Evolutionary conservation across 805 yeast genomes (phyloP).

Genomic region (Starmerella riodocensis): DNA sequence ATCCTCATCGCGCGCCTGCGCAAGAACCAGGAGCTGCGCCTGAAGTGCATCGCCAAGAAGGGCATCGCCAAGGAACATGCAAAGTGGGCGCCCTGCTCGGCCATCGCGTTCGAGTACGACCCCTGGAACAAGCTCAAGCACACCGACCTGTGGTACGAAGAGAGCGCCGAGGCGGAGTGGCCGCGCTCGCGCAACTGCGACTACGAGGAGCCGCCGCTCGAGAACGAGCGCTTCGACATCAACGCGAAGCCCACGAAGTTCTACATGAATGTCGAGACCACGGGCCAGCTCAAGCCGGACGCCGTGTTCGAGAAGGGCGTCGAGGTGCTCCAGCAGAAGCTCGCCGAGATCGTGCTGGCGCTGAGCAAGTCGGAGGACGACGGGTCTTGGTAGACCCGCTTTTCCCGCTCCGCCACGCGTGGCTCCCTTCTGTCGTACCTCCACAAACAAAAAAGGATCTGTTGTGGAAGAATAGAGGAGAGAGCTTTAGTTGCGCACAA

Average conservation of each 20-base stretch:
- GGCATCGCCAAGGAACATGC: constrained; percentile 97
- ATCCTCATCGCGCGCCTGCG: constrained; percentile 83
- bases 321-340: constrained; percentile 71
- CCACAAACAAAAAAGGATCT: no score
- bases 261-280: constrained; percentile 83
- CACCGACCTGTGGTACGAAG: constrained; percentile 95
- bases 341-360: constrained; percentile 75
- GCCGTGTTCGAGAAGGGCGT: constrained; percentile 80
- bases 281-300: constrained; percentile 77
- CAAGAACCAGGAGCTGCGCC: constrained; percentile 77
- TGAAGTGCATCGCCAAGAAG: constrained; percentile 91
- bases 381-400: constrained; percentile 10
- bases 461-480: no score
- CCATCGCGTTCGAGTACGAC: constrained; percentile 91
- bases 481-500: no score
- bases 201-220: constrained; percentile 90
- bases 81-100: constrained; percentile 95
- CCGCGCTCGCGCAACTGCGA: constrained; percentile 78
- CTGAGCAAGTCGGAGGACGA: constrained; percentile 28
- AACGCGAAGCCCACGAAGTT: constrained; percentile 67
- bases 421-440: no score
- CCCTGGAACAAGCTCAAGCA: constrained; percentile 98
- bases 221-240: constrained; percentile 76
- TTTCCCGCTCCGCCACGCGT: no score
- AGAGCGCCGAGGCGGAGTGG: constrained; percentile 81